These are phyloP conservation scores for Backusella morwellensis DNA, from an alignment of 192 early-diverging fungal genomes.

Conservation along the genomic window DNA sequence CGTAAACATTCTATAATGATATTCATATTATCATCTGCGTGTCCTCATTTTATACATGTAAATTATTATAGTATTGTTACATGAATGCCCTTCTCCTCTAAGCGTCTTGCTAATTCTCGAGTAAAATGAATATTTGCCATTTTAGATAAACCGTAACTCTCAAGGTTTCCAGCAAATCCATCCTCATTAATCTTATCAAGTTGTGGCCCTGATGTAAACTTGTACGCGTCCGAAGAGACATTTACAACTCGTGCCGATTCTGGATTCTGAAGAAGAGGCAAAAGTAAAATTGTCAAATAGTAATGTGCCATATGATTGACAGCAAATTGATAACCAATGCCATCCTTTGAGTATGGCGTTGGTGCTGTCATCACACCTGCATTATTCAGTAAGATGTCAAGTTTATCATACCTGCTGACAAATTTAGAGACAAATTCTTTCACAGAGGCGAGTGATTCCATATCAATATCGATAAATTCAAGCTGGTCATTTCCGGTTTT, in stretches of 20 bases:
- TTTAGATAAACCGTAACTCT: slow-evolving; percentile 12
- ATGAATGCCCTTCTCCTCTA: slow-evolving; percentile 3
- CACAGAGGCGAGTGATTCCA: slow-evolving; percentile 36
- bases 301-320: slow-evolving; percentile 52
- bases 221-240: slow-evolving; percentile 19
- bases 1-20: too few species aligned
- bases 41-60: too few species aligned
- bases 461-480: slow-evolving; percentile 22
- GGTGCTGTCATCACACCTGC: slow-evolving; percentile 48
- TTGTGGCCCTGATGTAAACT: neutral
- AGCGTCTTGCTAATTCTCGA: slow-evolving; percentile 16
- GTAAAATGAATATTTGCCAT: slow-evolving; percentile 23
- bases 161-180: neutral
- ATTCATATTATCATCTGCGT: too few species aligned
- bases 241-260: slow-evolving; percentile 22
- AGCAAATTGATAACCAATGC: slow-evolving; percentile 54
- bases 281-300: slow-evolving; percentile 19
- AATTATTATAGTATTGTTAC: too few species aligned
- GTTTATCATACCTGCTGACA: slow-evolving; percentile 21
- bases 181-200: slow-evolving; percentile 16
- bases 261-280: slow-evolving; percentile 21
- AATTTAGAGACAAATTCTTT: slow-evolving; percentile 33
- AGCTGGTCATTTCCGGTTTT: slow-evolving; percentile 13
- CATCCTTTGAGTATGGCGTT: neutral
- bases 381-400: slow-evolving; percentile 60